phyloP scores from a whole-genome alignment of 257 asterid species.

The Solanum commersonii region DNA sequence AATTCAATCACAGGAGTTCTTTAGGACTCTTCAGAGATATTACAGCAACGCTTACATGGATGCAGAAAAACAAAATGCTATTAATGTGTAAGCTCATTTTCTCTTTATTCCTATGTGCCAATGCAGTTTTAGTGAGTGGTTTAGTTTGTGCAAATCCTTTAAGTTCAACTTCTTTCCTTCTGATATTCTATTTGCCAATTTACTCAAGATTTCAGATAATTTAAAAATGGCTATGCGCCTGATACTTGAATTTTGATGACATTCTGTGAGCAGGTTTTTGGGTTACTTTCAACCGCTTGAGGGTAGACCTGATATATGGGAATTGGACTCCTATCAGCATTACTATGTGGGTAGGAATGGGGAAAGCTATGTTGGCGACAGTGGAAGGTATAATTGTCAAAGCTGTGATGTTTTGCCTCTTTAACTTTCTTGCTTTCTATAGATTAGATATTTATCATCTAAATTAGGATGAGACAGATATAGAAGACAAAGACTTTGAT shows the following conservation, averaged over 20 bases:
- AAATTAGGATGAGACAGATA: neutral
- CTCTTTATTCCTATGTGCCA: neutral
- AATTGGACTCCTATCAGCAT: constrained; percentile 64
- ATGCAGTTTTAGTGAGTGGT: constrained; percentile 2
- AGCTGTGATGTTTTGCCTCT: neutral
- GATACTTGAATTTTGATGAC: neutral
- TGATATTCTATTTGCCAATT: neutral
- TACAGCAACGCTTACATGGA: constrained; percentile 95
- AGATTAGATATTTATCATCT: neutral
- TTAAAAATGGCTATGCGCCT: neutral
- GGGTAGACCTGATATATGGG: constrained; percentile 85
- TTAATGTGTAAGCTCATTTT: constrained; percentile 65
- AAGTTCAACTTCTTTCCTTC: neutral
- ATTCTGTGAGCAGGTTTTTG: constrained; percentile 60
- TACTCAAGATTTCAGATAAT: neutral
- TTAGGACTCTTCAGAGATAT: constrained; percentile 93
- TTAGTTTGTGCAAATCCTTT: neutral
- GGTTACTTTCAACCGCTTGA: constrained; percentile 84
- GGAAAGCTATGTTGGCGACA: constrained; percentile 30
- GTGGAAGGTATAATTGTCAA: constrained; percentile 39
- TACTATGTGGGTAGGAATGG: constrained; percentile 48
- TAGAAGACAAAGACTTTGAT: neutral
- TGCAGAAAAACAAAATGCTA: constrained; percentile 86
- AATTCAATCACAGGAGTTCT: constrained; percentile 90
- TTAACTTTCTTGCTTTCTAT: neutral